Evolutionary conservation across 305 asterid species (phyloP).

Genomic region (Fraxinus paxiana): DNA sequence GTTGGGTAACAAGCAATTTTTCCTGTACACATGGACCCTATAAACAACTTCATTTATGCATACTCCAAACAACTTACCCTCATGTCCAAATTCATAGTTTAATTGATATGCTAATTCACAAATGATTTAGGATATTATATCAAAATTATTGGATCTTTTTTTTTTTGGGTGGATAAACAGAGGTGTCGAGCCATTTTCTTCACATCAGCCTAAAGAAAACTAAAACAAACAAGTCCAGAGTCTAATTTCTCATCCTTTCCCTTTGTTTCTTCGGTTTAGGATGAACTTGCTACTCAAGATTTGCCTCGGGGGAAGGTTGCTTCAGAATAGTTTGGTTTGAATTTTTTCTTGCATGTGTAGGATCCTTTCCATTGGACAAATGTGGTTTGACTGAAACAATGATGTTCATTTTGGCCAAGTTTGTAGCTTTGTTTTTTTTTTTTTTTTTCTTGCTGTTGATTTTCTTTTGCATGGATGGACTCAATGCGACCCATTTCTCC

Average conservation of each 20-base stretch:
- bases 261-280: not conserved
- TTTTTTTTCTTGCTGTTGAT: constrained; percentile 26
- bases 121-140: constrained; percentile 1
- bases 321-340: constrained; percentile 5
- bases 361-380: constrained; percentile 31
- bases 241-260: not conserved
- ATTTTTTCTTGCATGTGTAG: constrained; percentile 28
- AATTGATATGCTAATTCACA: not conserved
- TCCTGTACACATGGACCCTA: not conserved
- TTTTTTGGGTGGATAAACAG: not conserved
- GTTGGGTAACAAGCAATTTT: not conserved
- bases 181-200: not conserved
- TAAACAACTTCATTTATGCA: not conserved
- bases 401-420: constrained; percentile 27
- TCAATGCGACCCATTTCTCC: constrained; percentile 55
- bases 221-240: not conserved
- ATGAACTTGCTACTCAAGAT: constrained; percentile 10
- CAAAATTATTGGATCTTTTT: not conserved
- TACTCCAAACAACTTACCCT: not conserved
- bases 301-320: constrained; percentile 20
- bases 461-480: constrained; percentile 34
- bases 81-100: not conserved
- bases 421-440: constrained; percentile 25
- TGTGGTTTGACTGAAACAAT: constrained; percentile 30
- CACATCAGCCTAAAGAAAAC: not conserved